Evolutionary conservation across 2,329 filamentous ascomycete genomes (phyloP).

Genomic region (Xylaria sp.): DNA sequence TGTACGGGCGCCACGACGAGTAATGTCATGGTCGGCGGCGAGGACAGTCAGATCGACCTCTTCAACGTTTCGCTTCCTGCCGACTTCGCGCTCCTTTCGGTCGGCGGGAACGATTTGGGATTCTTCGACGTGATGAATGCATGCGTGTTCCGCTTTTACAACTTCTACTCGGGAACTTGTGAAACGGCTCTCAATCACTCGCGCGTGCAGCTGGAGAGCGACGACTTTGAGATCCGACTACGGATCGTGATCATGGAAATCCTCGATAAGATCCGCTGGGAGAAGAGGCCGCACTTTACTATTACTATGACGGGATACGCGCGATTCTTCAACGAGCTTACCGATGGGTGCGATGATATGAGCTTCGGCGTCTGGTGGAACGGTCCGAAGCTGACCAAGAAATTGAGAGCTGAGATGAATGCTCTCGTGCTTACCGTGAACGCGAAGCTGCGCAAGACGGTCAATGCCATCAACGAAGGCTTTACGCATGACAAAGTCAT

Average conservation of each 20-base stretch:
- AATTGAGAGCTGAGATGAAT: slow-evolving; percentile 57
- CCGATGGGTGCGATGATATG: slow-evolving; percentile 56
- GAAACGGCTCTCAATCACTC: slow-evolving; percentile 53
- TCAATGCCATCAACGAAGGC: slow-evolving; percentile 52
- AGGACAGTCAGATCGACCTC: slow-evolving; percentile 55
- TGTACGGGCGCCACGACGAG: slow-evolving; percentile 59
- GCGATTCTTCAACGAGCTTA: slow-evolving; percentile 60
- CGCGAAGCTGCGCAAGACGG: slow-evolving; percentile 52
- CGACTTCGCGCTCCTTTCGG: slow-evolving; percentile 59
- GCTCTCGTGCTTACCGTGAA: slow-evolving; percentile 57
- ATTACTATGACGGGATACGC: slow-evolving; percentile 61
- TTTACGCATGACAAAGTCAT: slow-evolving; percentile 54
- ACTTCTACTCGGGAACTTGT: slow-evolving; percentile 60
- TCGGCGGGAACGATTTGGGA: slow-evolving; percentile 61
- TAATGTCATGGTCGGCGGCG: slow-evolving; percentile 53
- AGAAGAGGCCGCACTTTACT: slow-evolving; percentile 56
- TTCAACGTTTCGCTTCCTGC: slow-evolving; percentile 53
- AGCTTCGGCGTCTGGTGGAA: slow-evolving; percentile 60
- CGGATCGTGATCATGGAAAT: slow-evolving; percentile 56
- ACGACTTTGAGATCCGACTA: slow-evolving; percentile 55
- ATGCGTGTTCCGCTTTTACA: slow-evolving; percentile 62
- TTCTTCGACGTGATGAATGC: slow-evolving; percentile 63
- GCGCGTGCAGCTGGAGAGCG: slow-evolving; percentile 50
- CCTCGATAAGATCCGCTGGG: slow-evolving; percentile 57
- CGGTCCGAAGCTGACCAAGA: slow-evolving; percentile 55